Percentiles rank a stretch among this genome's conserved stretches.
Evolutionary conservation across 805 yeast genomes (phyloP).

Genomic region (Saccharomycopsis amapae): DNA sequence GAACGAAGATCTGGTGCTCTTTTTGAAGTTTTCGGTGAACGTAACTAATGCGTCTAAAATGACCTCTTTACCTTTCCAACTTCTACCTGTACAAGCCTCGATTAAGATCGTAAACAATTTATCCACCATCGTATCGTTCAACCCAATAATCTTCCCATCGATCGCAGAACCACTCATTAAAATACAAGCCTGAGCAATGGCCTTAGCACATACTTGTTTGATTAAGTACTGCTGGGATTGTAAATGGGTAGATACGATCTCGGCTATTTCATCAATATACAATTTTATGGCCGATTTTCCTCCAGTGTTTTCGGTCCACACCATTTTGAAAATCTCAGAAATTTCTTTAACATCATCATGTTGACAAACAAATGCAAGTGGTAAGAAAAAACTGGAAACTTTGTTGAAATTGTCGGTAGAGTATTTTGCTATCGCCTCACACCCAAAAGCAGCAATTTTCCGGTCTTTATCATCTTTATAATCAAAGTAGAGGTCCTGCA

Average conservation of each 20-base stretch:
- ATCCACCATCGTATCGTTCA: slow-evolving; percentile 25
- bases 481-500: slow-evolving; percentile 55
- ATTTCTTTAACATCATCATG: slow-evolving; percentile 49
- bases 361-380: slow-evolving; percentile 71
- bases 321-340: slow-evolving; percentile 43
- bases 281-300: slow-evolving; percentile 62
- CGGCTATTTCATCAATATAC: slow-evolving; percentile 62
- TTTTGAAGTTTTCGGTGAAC: slow-evolving; percentile 34
- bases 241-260: slow-evolving; percentile 43
- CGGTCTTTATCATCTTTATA: slow-evolving; percentile 35
- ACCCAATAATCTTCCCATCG: slow-evolving; percentile 24
- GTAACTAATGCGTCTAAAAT: slow-evolving; percentile 64
- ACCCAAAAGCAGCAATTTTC: slow-evolving; percentile 51
- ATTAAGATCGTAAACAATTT: slow-evolving; percentile 47
- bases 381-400: slow-evolving; percentile 59
- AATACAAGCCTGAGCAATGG: slow-evolving; percentile 53
- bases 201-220: slow-evolving; percentile 62
- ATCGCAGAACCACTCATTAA: slow-evolving; percentile 33
- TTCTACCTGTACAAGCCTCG: slow-evolving; percentile 62
- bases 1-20: slow-evolving; percentile 25
- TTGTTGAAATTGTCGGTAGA: slow-evolving; percentile 60
- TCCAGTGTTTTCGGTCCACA: slow-evolving; percentile 76
- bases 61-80: slow-evolving; percentile 84
- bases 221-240: slow-evolving; percentile 52
- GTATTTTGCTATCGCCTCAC: slow-evolving; percentile 59